Evolutionary conservation across 108 stramenopile species (phyloP), one percentile per base, ranked within the genome.

Genomic region (Cyclotella distinguenda): DNA sequence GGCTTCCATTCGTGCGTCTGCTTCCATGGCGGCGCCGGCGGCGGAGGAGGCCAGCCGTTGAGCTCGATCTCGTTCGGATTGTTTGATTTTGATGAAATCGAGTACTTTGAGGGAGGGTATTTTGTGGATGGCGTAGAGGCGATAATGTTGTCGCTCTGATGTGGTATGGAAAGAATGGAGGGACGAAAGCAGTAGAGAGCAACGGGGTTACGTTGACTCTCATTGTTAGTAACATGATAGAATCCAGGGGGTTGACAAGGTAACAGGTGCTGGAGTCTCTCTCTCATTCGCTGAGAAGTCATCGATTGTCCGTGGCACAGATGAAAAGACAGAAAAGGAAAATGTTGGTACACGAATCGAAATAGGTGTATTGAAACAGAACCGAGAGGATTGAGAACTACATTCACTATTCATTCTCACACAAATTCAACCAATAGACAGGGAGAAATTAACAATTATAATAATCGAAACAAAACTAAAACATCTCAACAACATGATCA

Each of bases 11-110:
- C 86, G 77, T 7, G 86, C 78, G 55, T 90, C 89, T n/a, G 77
- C 76, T 54, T 90, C 89, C 60, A 93, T 62, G 34, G 92, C 89
- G 16, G 92, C 92, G 34, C 92, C 92, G 7, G 89, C 89, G 15
- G 92, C 86, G 56, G 85, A 86, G 3, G 66, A 78, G 0, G 92
- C 87, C 33, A 90, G 72, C 61, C 88, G 83, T 35, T 79, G 58
- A 0, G 92, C 89, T 27, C 79, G 84, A 27, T 93, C 85, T 35
- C 89, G 74, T 68, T 93, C 92, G 15, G 81, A 56, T 52, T 85
- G 73, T 31, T 81, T 84, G 40, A 93, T 81, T 67, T 75, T 83
- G 27, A 55, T 42, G 70, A 80, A 86, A 73, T 93, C 92, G 38
- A 93, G 57, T 12, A 84, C 70, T 74, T 85, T 87, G 39, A 93